Evolutionary conservation across 768 basidiomycete genomes (phyloP), one percentile per base, ranked within the genome.

Genomic region (Pleurotus pulmonarius): DNA sequence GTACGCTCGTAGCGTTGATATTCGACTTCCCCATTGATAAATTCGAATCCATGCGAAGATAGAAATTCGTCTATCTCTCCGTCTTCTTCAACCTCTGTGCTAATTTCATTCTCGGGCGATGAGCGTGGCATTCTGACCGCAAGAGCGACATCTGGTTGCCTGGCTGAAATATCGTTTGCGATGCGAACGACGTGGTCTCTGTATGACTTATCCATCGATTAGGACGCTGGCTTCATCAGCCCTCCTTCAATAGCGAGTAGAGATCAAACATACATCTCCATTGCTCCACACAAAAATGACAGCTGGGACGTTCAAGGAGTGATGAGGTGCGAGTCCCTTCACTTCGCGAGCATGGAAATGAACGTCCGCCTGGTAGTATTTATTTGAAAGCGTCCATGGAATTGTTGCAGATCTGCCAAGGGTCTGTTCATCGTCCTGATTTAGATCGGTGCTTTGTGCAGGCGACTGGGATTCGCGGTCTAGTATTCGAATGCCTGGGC

Each of bases 321-420:
- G 16, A 75, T 67, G 45, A 74, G 66, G 15, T 75, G 69, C 26
- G 67, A 68, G 58, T 82, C 73, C 9, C 76, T 73, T 26, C 73
- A 70, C 53, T 83, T 66, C 15, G 77, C 71, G 77, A 9, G 77
- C 72, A 34, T 82, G 71, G 65, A 93, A 92, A 58, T 85, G 83
- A 5, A 94, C 87, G 57, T 80, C 75, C 1, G 91, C 92, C 12
- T 81, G 81, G 71, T 93, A 94, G 70, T 94, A 94, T 67, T 82
- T 86, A 74, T 92, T 92, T 51, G 71, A 70, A 59, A 92, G 88
- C 41, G 81, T 87, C 90, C 89, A 92, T 8, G 87, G 85, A 29
- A 89, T 70, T 34, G 61, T 71, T 25, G 22, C 55, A 9, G 46
- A 26, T 26, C 9, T 53, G 16, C 39, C 51, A n/a, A 52, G 41